Evolutionary conservation across 75 land plant genomes (phyloP).

Genomic region (Larix kaempferi): DNA sequence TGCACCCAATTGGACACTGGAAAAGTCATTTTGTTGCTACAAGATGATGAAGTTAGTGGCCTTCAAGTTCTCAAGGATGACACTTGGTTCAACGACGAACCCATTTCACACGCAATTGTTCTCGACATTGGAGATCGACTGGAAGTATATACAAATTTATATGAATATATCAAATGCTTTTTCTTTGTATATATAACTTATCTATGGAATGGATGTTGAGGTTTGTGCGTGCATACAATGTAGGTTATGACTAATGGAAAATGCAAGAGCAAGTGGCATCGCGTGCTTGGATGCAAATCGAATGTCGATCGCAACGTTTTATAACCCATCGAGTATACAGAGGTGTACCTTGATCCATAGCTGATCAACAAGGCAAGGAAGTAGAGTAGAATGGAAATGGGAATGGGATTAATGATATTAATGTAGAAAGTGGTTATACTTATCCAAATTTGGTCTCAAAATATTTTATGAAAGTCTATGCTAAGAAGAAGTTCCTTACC

Average conservation of each 20-base stretch:
- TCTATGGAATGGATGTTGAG: too few relatives aligned
- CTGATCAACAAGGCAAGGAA: constrained; percentile 1
- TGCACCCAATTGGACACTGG: constrained; percentile 70
- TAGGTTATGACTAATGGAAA: constrained; percentile 71
- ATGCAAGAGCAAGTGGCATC: constrained; percentile 66
- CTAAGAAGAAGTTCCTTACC: constrained; percentile 53
- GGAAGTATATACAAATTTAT: constrained; percentile 32
- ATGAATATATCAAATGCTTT: neutral
- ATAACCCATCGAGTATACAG: constrained; percentile 65
- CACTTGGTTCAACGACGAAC: constrained; percentile 54
- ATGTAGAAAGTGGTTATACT: neutral
- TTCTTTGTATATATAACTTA: neutral
- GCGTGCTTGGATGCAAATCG: constrained; percentile 55
- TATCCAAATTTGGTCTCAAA: constrained; percentile 66
- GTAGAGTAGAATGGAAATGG: too few relatives aligned
- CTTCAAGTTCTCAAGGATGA: constrained; percentile 65
- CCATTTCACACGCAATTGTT: constrained; percentile 35
- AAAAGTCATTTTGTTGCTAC: constrained; percentile 55
- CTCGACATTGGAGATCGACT: constrained; percentile 70
- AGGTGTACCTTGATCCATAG: constrained; percentile 52
- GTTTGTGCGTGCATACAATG: neutral
- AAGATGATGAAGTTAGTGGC: constrained; percentile 57
- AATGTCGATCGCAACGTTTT: constrained; percentile 67
- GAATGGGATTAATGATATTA: too few relatives aligned
- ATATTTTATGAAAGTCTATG: constrained; percentile 69